Evolutionary conservation across 805 yeast species (phyloP), one percentile per base, ranked within the genome.

Genomic region (Candida maesae): DNA sequence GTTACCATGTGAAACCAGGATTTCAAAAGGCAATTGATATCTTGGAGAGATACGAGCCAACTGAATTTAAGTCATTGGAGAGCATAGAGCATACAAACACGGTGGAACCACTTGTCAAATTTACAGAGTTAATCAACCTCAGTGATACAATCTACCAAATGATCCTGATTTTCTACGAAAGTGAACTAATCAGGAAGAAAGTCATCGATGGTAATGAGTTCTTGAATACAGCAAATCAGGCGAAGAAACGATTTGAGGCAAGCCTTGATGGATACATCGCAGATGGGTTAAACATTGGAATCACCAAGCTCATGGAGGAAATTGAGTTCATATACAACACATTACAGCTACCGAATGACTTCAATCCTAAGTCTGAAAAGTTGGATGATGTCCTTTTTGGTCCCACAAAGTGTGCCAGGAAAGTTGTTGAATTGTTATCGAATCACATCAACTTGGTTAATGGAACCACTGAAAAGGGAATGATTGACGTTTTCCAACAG

Each of bases 81-180:
- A 65, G 64, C n/a, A 43, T 55, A 18, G 56, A 56, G 33, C 35
- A 52, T 5, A 42, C 50, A 5, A 46, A 42, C 17, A 69, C 73
- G 7, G 81, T 85, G n/a, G 95, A 84, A 47, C 98, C 98, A 0
- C 68, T 91, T 39, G 83, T 83, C 0, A 78, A 85, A 33, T 91
- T 93, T 53, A 84, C 95, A 14, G 97, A 91, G 58, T 71, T 93
- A 42, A 93, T 93, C 26, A 93, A 90, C 52, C 81, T 87, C 45
- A 97, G 96, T 5, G 99, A 91, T 60, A 67, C 91, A 42, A 86
- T 93, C 17, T 82, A 88, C 53, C 97, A 91, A 59, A 87, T 91
- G 95, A 66, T 90, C 33, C 89, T 85, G 38, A 86, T 88, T 6
- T 93, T 93, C 52, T 91, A 88, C 64, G 84, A 84, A 52, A 90